Conservation (phyloP, 1,139 yeast genomes). For the Blastobotrys aristatus region DNA sequence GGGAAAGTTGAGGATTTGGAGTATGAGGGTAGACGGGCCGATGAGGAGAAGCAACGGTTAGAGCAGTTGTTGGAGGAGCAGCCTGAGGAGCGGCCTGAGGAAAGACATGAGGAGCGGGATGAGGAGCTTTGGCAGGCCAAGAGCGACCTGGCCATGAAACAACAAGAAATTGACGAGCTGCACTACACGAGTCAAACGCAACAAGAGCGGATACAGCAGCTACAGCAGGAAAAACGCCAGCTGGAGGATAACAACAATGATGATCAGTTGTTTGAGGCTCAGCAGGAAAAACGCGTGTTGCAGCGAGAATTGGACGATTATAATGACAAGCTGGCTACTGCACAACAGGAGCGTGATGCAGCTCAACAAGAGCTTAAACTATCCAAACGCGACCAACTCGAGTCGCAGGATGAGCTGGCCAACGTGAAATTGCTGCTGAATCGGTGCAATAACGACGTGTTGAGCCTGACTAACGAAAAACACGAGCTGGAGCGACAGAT, state of each 20-base stretch:
- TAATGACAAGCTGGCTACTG: constrained; percentile 5
- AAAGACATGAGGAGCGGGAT: constrained; percentile 12
- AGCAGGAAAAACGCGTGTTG: constrained; percentile 13
- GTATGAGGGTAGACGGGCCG: constrained; percentile 10
- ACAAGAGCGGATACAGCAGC: constrained; percentile 15
- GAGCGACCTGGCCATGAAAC: constrained; percentile 21
- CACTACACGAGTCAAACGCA: constrained; percentile 15
- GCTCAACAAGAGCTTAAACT: neutral
- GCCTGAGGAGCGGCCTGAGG: constrained; percentile 14
- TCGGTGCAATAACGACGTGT: constrained; percentile 21
- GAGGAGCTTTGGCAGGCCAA: constrained; percentile 20
- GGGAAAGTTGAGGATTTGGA: constrained; percentile 9
- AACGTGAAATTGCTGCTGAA: constrained; percentile 20
- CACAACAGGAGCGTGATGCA: constrained; percentile 5
- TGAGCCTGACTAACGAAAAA: constrained; percentile 21
- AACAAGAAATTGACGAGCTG: constrained; percentile 19
- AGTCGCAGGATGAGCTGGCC: constrained; percentile 17
- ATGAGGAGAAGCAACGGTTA: neutral
- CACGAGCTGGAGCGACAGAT: constrained; percentile 20
- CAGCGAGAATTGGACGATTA: constrained; percentile 11
- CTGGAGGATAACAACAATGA: constrained; percentile 10
- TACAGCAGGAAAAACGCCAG: constrained; percentile 9
- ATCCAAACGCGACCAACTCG: constrained; percentile 11
- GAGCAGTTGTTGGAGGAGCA: constrained; percentile 26
- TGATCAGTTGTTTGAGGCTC: constrained; percentile 15